Evolutionary conservation across 2,329 filamentous ascomycete genomes (phyloP).

Genomic region (Monilinia aucupariae): DNA sequence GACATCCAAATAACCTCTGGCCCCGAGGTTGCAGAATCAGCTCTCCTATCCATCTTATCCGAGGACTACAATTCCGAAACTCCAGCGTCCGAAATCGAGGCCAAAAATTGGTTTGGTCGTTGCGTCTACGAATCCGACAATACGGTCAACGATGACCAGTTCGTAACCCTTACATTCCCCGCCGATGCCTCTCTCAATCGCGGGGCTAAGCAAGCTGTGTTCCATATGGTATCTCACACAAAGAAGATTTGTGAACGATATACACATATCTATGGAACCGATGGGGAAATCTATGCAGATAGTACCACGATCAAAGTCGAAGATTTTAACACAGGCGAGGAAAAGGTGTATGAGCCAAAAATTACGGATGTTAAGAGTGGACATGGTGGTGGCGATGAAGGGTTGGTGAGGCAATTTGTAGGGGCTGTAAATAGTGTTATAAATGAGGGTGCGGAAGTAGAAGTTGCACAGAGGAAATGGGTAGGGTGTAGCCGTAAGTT

Average conservation of each 20-base stretch:
- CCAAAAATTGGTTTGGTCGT: conserved; percentile 77
- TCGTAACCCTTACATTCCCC: conserved; percentile 78
- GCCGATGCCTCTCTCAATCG: conserved; percentile 24
- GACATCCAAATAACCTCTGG: conserved; percentile 52
- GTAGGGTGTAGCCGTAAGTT: conserved; percentile 62
- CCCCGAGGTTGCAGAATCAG: conserved; percentile 44
- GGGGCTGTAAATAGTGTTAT: conserved; percentile 75
- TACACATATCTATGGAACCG: conserved; percentile 77
- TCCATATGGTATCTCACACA: conserved; percentile 93
- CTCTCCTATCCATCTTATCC: conserved; percentile 36
- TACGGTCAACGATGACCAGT: conserved; percentile 87
- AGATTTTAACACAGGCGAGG: conserved; percentile 56
- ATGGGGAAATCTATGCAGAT: conserved; percentile 83
- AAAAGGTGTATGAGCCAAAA: conserved; percentile 53
- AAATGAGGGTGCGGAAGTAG: conserved; percentile 58
- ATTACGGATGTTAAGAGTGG: conserved; percentile 47
- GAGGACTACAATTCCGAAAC: conserved; percentile 52
- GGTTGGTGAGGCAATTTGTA: conserved; percentile 77
- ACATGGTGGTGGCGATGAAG: conserved; percentile 75
- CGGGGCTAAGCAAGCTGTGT: conserved; percentile 75
- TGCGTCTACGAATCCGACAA: conserved; percentile 94
- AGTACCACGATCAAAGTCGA: conserved; percentile 70
- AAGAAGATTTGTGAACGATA: conserved; percentile 81
- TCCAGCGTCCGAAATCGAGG: conserved; percentile 43
- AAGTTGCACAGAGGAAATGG: conserved; percentile 66